These are phyloP conservation scores for Rhytidhysteron rufulum DNA, from an alignment of 2,329 filamentous ascomycete genomes.

Conservation along the genomic window DNA sequence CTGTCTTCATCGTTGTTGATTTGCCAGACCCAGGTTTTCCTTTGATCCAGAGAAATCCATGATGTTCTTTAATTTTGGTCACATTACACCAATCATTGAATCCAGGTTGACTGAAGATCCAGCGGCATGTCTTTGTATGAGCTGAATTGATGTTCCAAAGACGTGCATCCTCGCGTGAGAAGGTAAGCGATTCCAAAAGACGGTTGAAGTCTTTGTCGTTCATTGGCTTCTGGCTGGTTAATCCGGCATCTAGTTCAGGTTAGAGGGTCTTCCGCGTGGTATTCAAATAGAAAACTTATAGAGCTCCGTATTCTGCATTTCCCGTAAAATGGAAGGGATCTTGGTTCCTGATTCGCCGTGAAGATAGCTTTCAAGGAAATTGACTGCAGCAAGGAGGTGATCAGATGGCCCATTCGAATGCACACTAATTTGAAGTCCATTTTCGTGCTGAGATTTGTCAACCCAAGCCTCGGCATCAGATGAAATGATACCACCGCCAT, in stretches of 20 bases:
- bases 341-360: neutral
- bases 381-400: neutral
- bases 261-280: too few relatives aligned
- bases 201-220: too few relatives aligned
- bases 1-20: conserved; percentile 35
- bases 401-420: neutral
- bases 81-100: conserved; percentile 35
- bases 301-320: neutral
- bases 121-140: conserved; percentile 32
- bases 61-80: conserved; percentile 13
- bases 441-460: too few relatives aligned
- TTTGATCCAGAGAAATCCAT: conserved; percentile 43
- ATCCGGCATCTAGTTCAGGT: too few relatives aligned
- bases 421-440: conserved; percentile 2
- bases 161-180: conserved; percentile 18
- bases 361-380: neutral
- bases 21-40: conserved; percentile 46
- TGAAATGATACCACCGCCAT: conserved; percentile 16
- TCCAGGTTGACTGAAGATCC: conserved; percentile 29
- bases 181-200: too few relatives aligned
- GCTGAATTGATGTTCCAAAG: conserved; percentile 29
- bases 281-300: too few relatives aligned
- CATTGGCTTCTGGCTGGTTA: too few relatives aligned
- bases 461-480: conserved; percentile 16
- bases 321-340: neutral